A percentile compares a stretch with the other conserved stretches of the same genome.
phyloP scores from a whole-genome alignment of 2,329 filamentous ascomycete species.

The Colletotrichum camelliae region DNA sequence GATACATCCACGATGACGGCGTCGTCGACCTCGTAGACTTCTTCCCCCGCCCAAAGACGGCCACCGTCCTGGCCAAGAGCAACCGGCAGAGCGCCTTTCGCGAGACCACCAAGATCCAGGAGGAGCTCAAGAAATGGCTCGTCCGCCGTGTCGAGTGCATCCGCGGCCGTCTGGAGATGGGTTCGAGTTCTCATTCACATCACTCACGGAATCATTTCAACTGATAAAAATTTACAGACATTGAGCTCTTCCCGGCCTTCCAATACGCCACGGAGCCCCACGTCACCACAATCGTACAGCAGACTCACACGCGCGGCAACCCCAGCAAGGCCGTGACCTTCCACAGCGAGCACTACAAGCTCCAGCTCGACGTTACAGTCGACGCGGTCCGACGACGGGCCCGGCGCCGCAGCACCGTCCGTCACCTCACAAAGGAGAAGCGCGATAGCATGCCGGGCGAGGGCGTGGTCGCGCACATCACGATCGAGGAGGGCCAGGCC shows the following conservation, averaged over 20 bases:
- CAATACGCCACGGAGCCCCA: slow-evolving; percentile 72
- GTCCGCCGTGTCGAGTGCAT: slow-evolving; percentile 76
- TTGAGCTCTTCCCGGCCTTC: slow-evolving; percentile 77
- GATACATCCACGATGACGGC: slow-evolving; percentile 79
- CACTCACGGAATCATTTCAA: accelerated
- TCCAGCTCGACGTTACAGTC: slow-evolving; percentile 73
- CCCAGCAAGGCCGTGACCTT: slow-evolving; percentile 69
- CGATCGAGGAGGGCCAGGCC: slow-evolving; percentile 68
- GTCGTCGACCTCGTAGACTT: slow-evolving; percentile 78
- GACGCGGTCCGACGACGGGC: slow-evolving; percentile 61
- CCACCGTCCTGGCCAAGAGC: slow-evolving; percentile 51
- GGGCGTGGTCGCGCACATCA: slow-evolving; percentile 66
- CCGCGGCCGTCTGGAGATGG: slow-evolving; percentile 67
- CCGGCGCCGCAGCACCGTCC: slow-evolving; percentile 47
- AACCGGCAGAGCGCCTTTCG: slow-evolving; percentile 57
- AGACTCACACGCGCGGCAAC: slow-evolving; percentile 41
- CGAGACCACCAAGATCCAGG: slow-evolving; percentile 58
- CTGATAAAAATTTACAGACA: slow-evolving; percentile 43
- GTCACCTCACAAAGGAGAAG: slow-evolving; percentile 58
- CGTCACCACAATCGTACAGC: slow-evolving; percentile 59
- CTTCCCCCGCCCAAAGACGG: slow-evolving; percentile 72
- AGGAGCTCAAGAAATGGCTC: slow-evolving; percentile 73
- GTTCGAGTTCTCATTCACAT: slow-evolving; percentile 34
- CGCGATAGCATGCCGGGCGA: slow-evolving; percentile 61
- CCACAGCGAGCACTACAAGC: slow-evolving; percentile 59